Evolutionary conservation across 2,329 filamentous ascomycete genomes (phyloP).

Genomic region (Cytospora chrysosperma): DNA sequence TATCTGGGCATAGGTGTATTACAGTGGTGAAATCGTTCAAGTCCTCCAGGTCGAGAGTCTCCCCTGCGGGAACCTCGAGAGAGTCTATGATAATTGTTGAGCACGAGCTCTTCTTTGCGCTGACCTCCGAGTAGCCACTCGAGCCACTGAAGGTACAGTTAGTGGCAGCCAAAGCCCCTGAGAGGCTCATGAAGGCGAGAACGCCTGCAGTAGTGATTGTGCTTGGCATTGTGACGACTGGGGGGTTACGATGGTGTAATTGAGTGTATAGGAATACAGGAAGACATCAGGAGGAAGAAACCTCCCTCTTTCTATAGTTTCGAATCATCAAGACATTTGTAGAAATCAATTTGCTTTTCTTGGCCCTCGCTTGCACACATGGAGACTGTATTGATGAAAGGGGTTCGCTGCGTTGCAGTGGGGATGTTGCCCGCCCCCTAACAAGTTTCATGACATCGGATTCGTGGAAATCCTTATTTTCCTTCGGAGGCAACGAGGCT

Average conservation of each 20-base stretch:
- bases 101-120: conserved; percentile 49
- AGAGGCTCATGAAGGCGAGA: conserved; percentile 4
- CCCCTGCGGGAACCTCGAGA: conserved; percentile 56
- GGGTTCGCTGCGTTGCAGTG: conserved; percentile 1
- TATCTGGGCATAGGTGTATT: background rate
- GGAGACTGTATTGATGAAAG: background rate
- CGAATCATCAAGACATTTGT: background rate
- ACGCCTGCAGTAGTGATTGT: background rate
- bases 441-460: conserved; percentile 11
- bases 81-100: conserved; percentile 52
- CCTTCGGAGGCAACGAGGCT: conserved; percentile 1
- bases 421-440: conserved; percentile 12
- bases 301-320: background rate
- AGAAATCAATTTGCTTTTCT: background rate
- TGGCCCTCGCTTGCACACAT: background rate
- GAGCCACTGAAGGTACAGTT: conserved; percentile 56
- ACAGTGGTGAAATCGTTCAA: conserved; percentile 50
- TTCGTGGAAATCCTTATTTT: conserved; percentile 10
- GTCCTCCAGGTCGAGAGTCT: conserved; percentile 57
- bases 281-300: background rate
- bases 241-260: background rate
- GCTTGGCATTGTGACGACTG: conserved; percentile 7
- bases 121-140: conserved; percentile 39
- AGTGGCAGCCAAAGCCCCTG: conserved; percentile 8
- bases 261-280: background rate